Evolutionary conservation across 495 filamentous ascomycete species (phyloP), one percentile per base, ranked within the genome.

Genomic region (Aspergillus incahuasiensis): DNA sequence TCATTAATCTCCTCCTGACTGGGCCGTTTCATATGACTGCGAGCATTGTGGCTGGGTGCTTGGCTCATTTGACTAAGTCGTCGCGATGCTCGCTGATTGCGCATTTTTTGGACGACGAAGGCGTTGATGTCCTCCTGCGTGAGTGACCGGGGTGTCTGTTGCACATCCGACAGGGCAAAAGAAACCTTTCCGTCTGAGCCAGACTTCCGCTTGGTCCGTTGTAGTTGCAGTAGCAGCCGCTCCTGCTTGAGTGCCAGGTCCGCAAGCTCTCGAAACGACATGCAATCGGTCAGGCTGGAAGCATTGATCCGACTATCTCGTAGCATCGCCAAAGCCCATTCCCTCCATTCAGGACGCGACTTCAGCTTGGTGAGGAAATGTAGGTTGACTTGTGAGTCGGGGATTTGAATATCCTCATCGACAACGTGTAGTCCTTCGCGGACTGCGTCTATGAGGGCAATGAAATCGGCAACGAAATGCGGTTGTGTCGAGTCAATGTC

Each of bases 1-100:
- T 67, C 62, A 52, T 69, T 69, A 51, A 69, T 69, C 48, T 69
- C 62, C 40, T 67, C 67, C 47, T 69, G 67, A 46, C 67, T 69
- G 0, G 67, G 67, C 12, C 52, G 54, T 44, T 67, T 69, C 22
- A 22, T 34, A 44, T 69, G 64, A 1, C 64, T 56, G 40, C 28
- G 52, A 16, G 55, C 24, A 46, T 51, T 51, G 21, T 35, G 46
- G 19, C 44, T 43, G 45, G 45, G 28, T 4, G 3, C 8, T 4
- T 28, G 25, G 25, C 25, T 28, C 15, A n/a, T 54, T 22, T 55
- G 52, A 35, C 20, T 55, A 34, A 43, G 49, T 7, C 44, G 51
- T 13, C 40, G 43, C 16, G 24, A 48, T 30, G 22, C 49, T 2
- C 49, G 40, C 4, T 32, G 55, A 24, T 62, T 57, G 12, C 40